A percentile compares a stretch with the other conserved stretches of the same genome.
Conservation (phyloP, 805 yeast species). For the Candida michaelii region DNA sequence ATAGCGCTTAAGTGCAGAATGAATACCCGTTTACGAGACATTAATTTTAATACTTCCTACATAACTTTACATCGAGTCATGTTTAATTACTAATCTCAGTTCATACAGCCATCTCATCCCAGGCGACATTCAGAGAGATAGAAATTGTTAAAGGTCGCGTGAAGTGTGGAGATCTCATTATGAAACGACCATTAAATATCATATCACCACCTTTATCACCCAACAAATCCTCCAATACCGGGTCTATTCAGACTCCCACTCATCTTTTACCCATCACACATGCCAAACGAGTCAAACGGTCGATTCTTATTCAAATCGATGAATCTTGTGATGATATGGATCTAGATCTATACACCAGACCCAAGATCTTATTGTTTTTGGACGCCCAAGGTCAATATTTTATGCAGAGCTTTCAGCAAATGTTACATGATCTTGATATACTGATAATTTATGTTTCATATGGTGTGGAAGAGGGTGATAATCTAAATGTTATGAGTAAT, state of each 20-base stretch:
- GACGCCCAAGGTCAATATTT: conserved; percentile 35
- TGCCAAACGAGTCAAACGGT: conserved; percentile 4
- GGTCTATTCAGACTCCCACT: not conserved
- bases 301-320: conserved; percentile 17
- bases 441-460: conserved; percentile 10
- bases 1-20: too few species aligned
- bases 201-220: conserved; percentile 11
- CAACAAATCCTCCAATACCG: conserved; percentile 4
- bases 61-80: too few species aligned
- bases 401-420: conserved; percentile 16
- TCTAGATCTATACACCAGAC: not conserved
- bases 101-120: too few species aligned
- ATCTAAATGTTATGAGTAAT: conserved; percentile 7
- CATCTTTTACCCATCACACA: conserved; percentile 7
- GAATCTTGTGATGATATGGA: conserved; percentile 96
- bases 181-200: conserved; percentile 8
- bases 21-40: too few species aligned
- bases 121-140: too few species aligned
- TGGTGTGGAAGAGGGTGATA: conserved; percentile 3
- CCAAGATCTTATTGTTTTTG: conserved; percentile 24
- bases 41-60: too few species aligned
- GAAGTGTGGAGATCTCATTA: conserved; percentile 2
- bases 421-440: conserved; percentile 2
- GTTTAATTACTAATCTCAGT: too few species aligned
- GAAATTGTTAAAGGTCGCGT: too few species aligned